Conservation (phyloP, 2,329 filamentous ascomycete species). For the Sclerotinia glacialis region DNA sequence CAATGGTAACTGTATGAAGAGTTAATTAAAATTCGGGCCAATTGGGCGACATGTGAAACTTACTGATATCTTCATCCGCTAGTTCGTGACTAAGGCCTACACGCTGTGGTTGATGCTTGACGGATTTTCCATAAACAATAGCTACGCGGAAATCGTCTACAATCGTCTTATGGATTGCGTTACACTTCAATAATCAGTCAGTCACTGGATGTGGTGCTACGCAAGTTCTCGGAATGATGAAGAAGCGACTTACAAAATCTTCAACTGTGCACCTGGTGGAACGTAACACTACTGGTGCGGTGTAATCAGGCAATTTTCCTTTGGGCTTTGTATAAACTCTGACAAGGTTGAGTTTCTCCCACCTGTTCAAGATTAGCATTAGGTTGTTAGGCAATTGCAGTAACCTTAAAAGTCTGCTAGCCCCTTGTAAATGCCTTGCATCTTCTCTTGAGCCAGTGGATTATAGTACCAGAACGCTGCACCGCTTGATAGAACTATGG, state of each 20-base stretch:
- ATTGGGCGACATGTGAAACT: slow-evolving; percentile 21
- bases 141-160: slow-evolving; percentile 93
- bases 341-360: slow-evolving; percentile 90
- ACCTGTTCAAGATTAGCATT: slow-evolving; percentile 47
- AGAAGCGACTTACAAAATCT: slow-evolving; percentile 75
- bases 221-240: slow-evolving; percentile 16
- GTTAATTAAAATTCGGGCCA: slow-evolving; percentile 2
- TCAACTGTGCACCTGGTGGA: slow-evolving; percentile 83
- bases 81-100: slow-evolving; percentile 90
- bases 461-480: not conserved
- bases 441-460: not conserved
- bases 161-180: slow-evolving; percentile 94
- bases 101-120: slow-evolving; percentile 97
- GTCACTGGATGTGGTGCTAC: slow-evolving; percentile 12
- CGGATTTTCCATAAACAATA: slow-evolving; percentile 94
- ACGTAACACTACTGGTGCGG: slow-evolving; percentile 83
- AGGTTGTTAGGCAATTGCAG: not conserved
- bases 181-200: slow-evolving; percentile 63
- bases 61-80: slow-evolving; percentile 88
- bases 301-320: slow-evolving; percentile 90
- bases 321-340: slow-evolving; percentile 98
- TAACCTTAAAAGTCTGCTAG: not conserved
- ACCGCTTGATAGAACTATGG: not conserved
- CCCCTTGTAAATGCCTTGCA: slow-evolving; percentile 14
- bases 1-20: slow-evolving; percentile 53